These are phyloP conservation scores for Rubroboletus satanas DNA, from an alignment of 768 basidiomycete genomes.

Conservation along the genomic window DNA sequence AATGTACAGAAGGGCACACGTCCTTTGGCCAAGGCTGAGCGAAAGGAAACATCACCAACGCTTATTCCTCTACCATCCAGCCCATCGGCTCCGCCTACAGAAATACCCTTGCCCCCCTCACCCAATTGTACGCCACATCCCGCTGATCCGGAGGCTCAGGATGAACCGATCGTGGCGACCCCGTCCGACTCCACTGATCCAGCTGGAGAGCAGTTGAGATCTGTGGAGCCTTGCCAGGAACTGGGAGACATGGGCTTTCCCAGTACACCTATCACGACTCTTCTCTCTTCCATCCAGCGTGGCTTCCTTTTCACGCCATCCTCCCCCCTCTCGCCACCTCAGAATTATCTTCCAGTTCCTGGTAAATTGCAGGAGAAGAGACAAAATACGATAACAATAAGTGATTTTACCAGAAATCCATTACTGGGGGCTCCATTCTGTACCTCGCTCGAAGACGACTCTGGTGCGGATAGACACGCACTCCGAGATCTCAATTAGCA, in stretches of 20 bases:
- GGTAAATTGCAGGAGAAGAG: constrained; percentile 5
- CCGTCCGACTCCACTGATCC: background rate
- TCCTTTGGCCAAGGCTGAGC: constrained; percentile 9
- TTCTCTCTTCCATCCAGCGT: constrained; percentile 57
- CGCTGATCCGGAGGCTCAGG: constrained; percentile 1
- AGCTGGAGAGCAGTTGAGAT: background rate
- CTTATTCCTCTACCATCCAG: constrained; percentile 20
- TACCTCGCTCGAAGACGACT: constrained; percentile 7
- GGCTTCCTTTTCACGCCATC: constrained; percentile 66
- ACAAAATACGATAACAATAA: background rate
- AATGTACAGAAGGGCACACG: constrained; percentile 10
- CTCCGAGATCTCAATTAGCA: constrained; percentile 25
- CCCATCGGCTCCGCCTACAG: constrained; percentile 17
- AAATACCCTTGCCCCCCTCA: constrained; percentile 22
- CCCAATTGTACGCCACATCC: constrained; percentile 7
- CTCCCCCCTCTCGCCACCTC: constrained; percentile 58
- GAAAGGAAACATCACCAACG: constrained; percentile 15
- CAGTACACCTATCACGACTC: constrained; percentile 64
- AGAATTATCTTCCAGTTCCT: constrained; percentile 35
- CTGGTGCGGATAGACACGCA: constrained; percentile 18
- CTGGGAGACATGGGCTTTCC: constrained; percentile 10
- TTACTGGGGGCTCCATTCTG: constrained; percentile 4
- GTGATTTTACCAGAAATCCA: background rate
- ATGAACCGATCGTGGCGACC: background rate
- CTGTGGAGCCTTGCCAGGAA: constrained; percentile 1